Base-by-base conservation (phyloP, 2,329 filamentous ascomycete species). In the Cladosporium sp. region DNA sequence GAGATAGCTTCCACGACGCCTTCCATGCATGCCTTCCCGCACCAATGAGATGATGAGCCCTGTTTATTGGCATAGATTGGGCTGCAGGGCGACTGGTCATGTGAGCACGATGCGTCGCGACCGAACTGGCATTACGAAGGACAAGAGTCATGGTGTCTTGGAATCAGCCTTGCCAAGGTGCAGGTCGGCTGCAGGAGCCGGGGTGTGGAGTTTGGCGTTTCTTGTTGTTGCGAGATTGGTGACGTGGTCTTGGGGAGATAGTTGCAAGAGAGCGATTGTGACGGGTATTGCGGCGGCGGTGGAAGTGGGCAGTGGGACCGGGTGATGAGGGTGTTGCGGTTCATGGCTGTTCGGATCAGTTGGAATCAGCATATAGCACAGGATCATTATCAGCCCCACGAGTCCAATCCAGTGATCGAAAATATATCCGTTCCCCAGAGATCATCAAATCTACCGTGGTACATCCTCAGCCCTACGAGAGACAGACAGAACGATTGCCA, bases 81-180 rank as follows among this genome's bases (percentile, higher is more conserved):
- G n/a, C 47, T 59, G 57, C 36, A 59, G 34, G 57, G 26, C 52
- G 28, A 24, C 7, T 21, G 21, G 32, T 62, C 59, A 62, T 62
- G 59, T 62, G 59, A 62, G 59, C 15, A 12, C 2, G 24, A 24
- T 24, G 24, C 24, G n/a, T 21, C 21, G n/a, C 7, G 41, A 21
- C 1, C 41, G 41, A n/a, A 47, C 14, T 44, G 1, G 41, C 41
- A 21, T 47, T 47, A 24, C 41, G 55, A 21, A 41, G 55, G 34
- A 34, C 55, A 8, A 51, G 59, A 52, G 44, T 51, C 59, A 62
- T 36, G 59, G n/a, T 59, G 30, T 18, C 21, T 58, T 38, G 55
- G 49, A 30, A 30, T 26, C 59, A 64, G 61, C 61, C 61, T 64
- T 64, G 61, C 61, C 61, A 64, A 64, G 61, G 15, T 21, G 5